phyloP scores from a whole-genome alignment of 192 early-diverging fungal species.

The Gonapodya sp. region DNA sequence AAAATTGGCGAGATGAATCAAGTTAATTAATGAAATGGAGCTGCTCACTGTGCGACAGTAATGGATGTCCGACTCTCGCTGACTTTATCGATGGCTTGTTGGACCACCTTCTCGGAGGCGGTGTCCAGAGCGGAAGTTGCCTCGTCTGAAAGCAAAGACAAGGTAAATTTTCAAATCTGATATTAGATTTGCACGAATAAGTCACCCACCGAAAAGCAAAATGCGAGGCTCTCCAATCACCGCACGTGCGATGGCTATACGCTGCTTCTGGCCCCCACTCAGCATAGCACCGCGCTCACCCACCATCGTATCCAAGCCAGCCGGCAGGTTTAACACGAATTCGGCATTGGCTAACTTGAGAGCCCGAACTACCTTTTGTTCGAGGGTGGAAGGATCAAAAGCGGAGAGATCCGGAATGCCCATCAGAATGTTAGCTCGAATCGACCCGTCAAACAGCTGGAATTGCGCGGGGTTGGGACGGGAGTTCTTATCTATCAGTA shows the following conservation, averaged over 20 bases:
- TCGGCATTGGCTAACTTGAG: constrained; percentile 13
- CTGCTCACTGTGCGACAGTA: constrained; percentile 71
- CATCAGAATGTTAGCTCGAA: constrained; percentile 8
- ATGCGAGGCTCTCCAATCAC: background rate
- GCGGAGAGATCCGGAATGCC: constrained; percentile 21
- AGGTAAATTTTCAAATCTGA: background rate
- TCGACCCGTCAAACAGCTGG: constrained; percentile 14
- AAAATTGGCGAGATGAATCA: too few relatives aligned
- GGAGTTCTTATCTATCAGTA: background rate
- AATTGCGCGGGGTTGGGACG: too few relatives aligned
- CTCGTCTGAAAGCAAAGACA: constrained; percentile 46
- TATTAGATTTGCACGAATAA: background rate
- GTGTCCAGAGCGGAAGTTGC: constrained; percentile 48
- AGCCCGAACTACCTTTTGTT: constrained; percentile 7
- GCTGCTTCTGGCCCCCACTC: constrained; percentile 13
- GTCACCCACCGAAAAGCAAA: constrained; percentile 7
- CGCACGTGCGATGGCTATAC: constrained; percentile 13
- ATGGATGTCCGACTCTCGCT: constrained; percentile 73
- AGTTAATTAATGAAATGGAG: constrained; percentile 75
- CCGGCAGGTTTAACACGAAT: constrained; percentile 12
- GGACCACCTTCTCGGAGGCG: constrained; percentile 62
- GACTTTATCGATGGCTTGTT: constrained; percentile 71
- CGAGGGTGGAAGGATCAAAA: background rate
- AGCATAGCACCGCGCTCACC: constrained; percentile 13
- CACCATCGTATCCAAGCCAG: background rate